These are phyloP conservation scores for Globisporangium nagaii DNA, from an alignment of 352 stramenopile species.

Conservation along the genomic window DNA sequence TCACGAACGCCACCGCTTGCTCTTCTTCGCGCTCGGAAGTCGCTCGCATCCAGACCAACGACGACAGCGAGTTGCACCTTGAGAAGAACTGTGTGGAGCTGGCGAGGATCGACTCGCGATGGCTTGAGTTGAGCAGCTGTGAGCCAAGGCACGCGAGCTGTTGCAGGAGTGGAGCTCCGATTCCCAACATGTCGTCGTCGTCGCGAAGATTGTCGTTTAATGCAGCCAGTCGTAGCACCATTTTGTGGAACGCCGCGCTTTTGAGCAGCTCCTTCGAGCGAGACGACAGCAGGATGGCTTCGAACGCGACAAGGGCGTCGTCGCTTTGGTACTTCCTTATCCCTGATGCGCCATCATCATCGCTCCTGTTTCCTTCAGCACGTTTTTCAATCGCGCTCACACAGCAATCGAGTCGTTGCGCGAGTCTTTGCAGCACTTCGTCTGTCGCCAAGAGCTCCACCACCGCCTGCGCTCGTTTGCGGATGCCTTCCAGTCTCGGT, in stretches of 20 bases:
- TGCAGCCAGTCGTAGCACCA: constrained; percentile 13
- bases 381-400: background rate
- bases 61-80: constrained; percentile 15
- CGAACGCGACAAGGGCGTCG: constrained; percentile 15
- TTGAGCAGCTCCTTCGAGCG: constrained; percentile 14
- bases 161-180: constrained; percentile 7
- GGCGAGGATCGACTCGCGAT: constrained; percentile 17
- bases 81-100: constrained; percentile 15
- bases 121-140: constrained; percentile 12
- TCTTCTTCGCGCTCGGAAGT: constrained; percentile 10
- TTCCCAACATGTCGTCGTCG: background rate
- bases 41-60: constrained; percentile 22
- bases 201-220: constrained; percentile 6
- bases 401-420: background rate
- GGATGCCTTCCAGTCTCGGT: background rate
- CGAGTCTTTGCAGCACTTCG: background rate
- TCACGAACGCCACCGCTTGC: constrained; percentile 18
- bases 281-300: constrained; percentile 18
- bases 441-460: constrained; percentile 3
- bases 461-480: background rate
- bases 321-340: constrained; percentile 6
- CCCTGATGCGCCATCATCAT: background rate
- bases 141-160: constrained; percentile 18
- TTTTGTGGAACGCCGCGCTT: constrained; percentile 3
- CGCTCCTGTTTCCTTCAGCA: background rate